A percentile compares a stretch with the other conserved stretches of the same genome.
Evolutionary conservation across 2,329 filamentous ascomycete genomes (phyloP).

Genomic region (Tolypocladium tundrense): DNA sequence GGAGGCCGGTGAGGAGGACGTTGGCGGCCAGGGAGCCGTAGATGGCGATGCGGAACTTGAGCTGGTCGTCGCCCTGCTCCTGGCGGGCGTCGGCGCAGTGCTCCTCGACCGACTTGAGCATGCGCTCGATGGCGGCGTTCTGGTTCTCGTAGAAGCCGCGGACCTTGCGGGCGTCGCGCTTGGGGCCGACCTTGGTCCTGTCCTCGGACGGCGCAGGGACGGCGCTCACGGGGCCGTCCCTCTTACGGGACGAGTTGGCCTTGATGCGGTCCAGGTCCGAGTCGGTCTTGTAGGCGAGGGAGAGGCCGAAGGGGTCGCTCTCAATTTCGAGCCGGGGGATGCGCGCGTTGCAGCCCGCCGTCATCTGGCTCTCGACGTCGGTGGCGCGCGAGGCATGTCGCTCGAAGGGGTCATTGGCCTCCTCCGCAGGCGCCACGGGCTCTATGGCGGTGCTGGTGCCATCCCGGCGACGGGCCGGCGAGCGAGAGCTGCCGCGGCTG

Average conservation of each 20-base stretch:
- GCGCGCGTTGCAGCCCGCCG: conserved; percentile 24
- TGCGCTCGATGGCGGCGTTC: conserved; percentile 85
- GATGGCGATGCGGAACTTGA: conserved; percentile 60
- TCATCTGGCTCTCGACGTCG: conserved; percentile 40
- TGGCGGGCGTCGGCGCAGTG: conserved; percentile 75
- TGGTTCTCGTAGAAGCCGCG: conserved; percentile 80
- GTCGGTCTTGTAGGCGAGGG: conserved; percentile 65
- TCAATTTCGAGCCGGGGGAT: conserved; percentile 50
- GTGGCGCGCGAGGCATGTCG: conserved; percentile 28
- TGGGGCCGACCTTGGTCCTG: conserved; percentile 10
- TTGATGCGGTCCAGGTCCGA: conserved; percentile 68
- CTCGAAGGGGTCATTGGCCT: conserved; percentile 27
- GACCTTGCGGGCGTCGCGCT: conserved; percentile 42
- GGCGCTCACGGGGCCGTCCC: conserved; percentile 29
- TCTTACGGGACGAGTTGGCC: conserved; percentile 72
- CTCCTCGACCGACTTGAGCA: conserved; percentile 88
- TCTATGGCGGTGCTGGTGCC: conserved; percentile 38
- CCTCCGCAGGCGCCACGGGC: conserved; percentile 18
- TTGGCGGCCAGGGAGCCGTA: conserved; percentile 71
- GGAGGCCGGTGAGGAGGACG: conserved; percentile 64
- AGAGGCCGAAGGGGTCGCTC: conserved; percentile 74
- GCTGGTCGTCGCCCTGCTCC: conserved; percentile 68
- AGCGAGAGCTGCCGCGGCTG: conserved; percentile 16
- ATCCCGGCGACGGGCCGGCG: conserved; percentile 14
- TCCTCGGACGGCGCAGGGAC: conserved; percentile 1